These are phyloP conservation scores for Fusarium piperis DNA, from an alignment of 2,329 filamentous ascomycete species.

Conservation along the genomic window DNA sequence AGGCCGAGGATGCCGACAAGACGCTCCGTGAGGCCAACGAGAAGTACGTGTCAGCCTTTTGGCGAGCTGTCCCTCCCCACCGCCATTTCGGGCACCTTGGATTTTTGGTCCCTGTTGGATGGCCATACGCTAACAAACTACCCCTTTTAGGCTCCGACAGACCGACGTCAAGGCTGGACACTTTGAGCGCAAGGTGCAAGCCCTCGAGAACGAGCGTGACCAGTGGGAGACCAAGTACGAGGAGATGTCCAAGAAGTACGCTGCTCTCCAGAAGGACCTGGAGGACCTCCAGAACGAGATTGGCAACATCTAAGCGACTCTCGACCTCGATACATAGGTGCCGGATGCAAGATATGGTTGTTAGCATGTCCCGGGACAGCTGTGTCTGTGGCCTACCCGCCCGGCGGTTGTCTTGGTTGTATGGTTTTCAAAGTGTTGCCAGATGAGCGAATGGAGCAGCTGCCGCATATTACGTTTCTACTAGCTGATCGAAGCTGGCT, in stretches of 20 bases:
- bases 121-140: slow-evolving; percentile 26
- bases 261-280: slow-evolving; percentile 84
- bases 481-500: slow-evolving; percentile 43
- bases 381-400: slow-evolving; percentile 20
- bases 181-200: slow-evolving; percentile 99
- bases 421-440: slow-evolving; percentile 39
- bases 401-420: slow-evolving; percentile 36
- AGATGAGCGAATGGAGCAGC: slow-evolving; percentile 43
- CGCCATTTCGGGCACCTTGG: slow-evolving; percentile 33
- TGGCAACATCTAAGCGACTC: slow-evolving; percentile 79
- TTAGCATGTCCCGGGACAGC: slow-evolving; percentile 30
- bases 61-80: slow-evolving; percentile 25
- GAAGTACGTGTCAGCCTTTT: slow-evolving; percentile 77
- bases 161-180: slow-evolving; percentile 99
- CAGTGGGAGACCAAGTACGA: slow-evolving; percentile 98
- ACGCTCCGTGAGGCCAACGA: slow-evolving; percentile 97
- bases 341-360: slow-evolving; percentile 33
- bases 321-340: slow-evolving; percentile 26
- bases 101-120: neutral
- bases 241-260: slow-evolving; percentile 94
- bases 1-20: slow-evolving; percentile 96
- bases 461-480: slow-evolving; percentile 46
- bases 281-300: slow-evolving; percentile 92
- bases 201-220: slow-evolving; percentile 89
- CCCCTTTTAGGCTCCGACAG: slow-evolving; percentile 81